These are phyloP conservation scores for Hypoxylon sp. DNA, from an alignment of 2,329 filamentous ascomycete genomes.

Conservation along the genomic window DNA sequence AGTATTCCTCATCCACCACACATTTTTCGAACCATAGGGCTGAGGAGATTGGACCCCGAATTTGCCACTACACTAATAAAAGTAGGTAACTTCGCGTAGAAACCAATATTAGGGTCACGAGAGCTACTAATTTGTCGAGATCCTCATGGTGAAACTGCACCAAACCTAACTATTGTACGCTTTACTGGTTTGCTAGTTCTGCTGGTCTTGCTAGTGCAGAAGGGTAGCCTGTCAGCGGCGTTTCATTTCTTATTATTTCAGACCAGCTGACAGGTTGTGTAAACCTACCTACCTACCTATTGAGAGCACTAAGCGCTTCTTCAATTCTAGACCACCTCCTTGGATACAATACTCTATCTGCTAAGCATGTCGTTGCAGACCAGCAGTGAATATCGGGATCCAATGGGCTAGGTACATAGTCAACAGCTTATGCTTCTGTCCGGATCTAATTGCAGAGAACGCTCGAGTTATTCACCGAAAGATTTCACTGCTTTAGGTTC, in stretches of 20 bases:
- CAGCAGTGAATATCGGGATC: constrained; percentile 6
- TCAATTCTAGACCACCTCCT: constrained; percentile 20
- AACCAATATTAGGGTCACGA: constrained; percentile 25
- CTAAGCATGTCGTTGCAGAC: constrained; percentile 16
- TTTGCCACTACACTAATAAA: constrained; percentile 22
- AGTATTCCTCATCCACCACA: constrained; percentile 14
- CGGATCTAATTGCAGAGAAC: neutral
- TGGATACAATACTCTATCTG: neutral
- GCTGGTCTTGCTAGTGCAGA: too few relatives aligned
- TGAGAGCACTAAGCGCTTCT: neutral
- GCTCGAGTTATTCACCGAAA: constrained; percentile 17
- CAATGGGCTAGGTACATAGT: neutral
- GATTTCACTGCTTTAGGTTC: constrained; percentile 10
- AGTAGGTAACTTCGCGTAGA: constrained; percentile 5
- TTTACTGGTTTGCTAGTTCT: too few relatives aligned
- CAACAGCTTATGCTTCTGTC: neutral
- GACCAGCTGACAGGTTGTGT: constrained; percentile 20
- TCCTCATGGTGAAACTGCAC: constrained; percentile 19
- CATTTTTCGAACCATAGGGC: constrained; percentile 29
- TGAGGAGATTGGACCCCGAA: constrained; percentile 35
- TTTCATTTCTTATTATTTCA: constrained; percentile 16
- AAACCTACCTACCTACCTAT: neutral
- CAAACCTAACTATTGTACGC: neutral
- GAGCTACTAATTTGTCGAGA: constrained; percentile 32
- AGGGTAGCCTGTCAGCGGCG: neutral